Evolutionary conservation across 805 yeast species (phyloP).

Genomic region (Hanseniaspora nectarophila): DNA sequence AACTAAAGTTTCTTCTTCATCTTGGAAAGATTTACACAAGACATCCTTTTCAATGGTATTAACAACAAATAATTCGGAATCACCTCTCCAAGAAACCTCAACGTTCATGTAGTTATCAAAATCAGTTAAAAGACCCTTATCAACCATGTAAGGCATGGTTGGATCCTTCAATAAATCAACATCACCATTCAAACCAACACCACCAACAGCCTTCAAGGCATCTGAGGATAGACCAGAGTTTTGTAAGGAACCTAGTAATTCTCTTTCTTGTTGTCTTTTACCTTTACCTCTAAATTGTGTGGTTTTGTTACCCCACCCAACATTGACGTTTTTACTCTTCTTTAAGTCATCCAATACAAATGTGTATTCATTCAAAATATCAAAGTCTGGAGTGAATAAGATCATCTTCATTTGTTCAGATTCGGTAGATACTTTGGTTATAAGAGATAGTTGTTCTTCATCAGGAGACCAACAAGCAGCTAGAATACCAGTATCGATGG

Average conservation of each 20-base stretch:
- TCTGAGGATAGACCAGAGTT: conserved; percentile 39
- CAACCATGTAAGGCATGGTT: conserved; percentile 63
- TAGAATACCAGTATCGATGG: conserved; percentile 60
- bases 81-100: conserved; percentile 86
- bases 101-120: conserved; percentile 36
- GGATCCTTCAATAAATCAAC: conserved; percentile 73
- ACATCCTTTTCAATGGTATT: conserved; percentile 40
- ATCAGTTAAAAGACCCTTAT: conserved; percentile 49
- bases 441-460: conserved; percentile 68
- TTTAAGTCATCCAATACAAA: conserved; percentile 51
- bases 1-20: conserved; percentile 26
- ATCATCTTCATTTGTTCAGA: conserved; percentile 34
- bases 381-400: conserved; percentile 63
- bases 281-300: conserved; percentile 96
- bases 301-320: conserved; percentile 97
- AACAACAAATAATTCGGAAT: conserved; percentile 70
- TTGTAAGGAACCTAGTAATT: conserved; percentile 35
- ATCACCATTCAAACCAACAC: conserved; percentile 26
- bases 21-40: conserved; percentile 14
- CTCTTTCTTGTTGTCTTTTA: conserved; percentile 66
- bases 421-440: conserved; percentile 41
- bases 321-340: conserved; percentile 73
- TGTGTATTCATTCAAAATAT: conserved; percentile 57
- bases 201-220: conserved; percentile 33
- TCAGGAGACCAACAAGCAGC: conserved; percentile 84